Conservation (phyloP, 176 grass and related monocot species). For the Carex scoparia region DNA sequence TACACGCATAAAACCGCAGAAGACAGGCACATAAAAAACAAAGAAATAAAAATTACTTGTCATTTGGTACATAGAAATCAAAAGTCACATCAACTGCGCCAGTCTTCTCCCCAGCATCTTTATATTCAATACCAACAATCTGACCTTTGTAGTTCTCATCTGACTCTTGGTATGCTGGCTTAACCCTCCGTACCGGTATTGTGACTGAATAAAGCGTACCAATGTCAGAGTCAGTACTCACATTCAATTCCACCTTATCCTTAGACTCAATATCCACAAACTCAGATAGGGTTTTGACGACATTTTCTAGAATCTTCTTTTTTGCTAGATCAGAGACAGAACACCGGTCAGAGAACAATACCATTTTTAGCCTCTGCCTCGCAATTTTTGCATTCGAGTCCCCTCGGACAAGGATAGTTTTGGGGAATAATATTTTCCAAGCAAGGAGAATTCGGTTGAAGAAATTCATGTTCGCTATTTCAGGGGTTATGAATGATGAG, state of each 20-base stretch:
- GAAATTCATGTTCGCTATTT: slow-evolving; percentile 61
- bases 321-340: slow-evolving; percentile 89
- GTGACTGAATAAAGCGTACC: slow-evolving; percentile 83
- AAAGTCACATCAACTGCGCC: slow-evolving; percentile 82
- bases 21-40: not conserved
- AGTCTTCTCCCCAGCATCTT: slow-evolving; percentile 70
- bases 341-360: slow-evolving; percentile 89
- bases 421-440: slow-evolving; percentile 76
- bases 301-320: slow-evolving; percentile 79
- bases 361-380: slow-evolving; percentile 96
- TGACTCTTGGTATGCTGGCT: slow-evolving; percentile 82
- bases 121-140: slow-evolving; percentile 71
- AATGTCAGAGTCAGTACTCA: slow-evolving; percentile 72
- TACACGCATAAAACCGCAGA: slow-evolving; percentile 2
- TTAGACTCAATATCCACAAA: slow-evolving; percentile 90
- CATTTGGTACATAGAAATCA: slow-evolving; percentile 69
- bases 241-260: slow-evolving; percentile 88
- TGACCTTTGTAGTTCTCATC: slow-evolving; percentile 85
- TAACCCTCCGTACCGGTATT: slow-evolving; percentile 71
- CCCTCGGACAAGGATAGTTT: slow-evolving; percentile 38
- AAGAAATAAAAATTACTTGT: slow-evolving; percentile 37
- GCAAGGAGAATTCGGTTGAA: slow-evolving; percentile 69
- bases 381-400: slow-evolving; percentile 86
- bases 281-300: slow-evolving; percentile 63
- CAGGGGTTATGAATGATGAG: slow-evolving; percentile 6